Evolutionary conservation across 2,329 filamentous ascomycete genomes (phyloP).

Genomic region (Metarhizium humberi): DNA sequence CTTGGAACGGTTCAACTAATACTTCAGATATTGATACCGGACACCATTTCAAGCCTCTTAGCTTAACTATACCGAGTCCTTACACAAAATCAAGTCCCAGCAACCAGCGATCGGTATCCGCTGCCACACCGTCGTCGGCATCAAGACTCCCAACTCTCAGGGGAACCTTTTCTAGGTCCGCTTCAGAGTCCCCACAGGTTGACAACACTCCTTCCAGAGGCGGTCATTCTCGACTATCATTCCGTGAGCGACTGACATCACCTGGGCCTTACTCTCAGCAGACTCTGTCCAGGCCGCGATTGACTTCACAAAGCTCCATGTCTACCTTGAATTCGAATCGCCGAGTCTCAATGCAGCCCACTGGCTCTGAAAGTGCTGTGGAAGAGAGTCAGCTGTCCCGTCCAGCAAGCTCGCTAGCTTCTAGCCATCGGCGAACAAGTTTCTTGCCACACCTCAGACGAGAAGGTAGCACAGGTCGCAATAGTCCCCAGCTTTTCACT

Average conservation of each 20-base stretch:
- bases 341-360: constrained; percentile 44
- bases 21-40: constrained; percentile 54
- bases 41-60: constrained; percentile 57
- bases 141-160: constrained; percentile 42
- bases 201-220: constrained; percentile 36
- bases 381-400: constrained; percentile 27
- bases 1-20: constrained; percentile 65
- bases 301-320: constrained; percentile 34
- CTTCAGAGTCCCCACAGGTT: constrained; percentile 37
- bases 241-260: constrained; percentile 43
- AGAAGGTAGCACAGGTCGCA: constrained; percentile 31
- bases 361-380: constrained; percentile 22
- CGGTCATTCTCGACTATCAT: constrained; percentile 37
- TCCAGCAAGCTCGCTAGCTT: constrained; percentile 48
- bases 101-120: constrained; percentile 31
- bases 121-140: constrained; percentile 30
- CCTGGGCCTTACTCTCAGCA: constrained; percentile 40
- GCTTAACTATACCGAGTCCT: constrained; percentile 49
- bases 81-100: constrained; percentile 37
- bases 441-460: constrained; percentile 40
- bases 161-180: constrained; percentile 35
- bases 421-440: constrained; percentile 38
- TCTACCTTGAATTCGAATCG: constrained; percentile 32
- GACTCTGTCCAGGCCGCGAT: constrained; percentile 32
- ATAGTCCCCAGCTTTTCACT: constrained; percentile 37